Conservation (phyloP, 2,329 filamentous ascomycete genomes). For the Colletotrichum camelliae region DNA sequence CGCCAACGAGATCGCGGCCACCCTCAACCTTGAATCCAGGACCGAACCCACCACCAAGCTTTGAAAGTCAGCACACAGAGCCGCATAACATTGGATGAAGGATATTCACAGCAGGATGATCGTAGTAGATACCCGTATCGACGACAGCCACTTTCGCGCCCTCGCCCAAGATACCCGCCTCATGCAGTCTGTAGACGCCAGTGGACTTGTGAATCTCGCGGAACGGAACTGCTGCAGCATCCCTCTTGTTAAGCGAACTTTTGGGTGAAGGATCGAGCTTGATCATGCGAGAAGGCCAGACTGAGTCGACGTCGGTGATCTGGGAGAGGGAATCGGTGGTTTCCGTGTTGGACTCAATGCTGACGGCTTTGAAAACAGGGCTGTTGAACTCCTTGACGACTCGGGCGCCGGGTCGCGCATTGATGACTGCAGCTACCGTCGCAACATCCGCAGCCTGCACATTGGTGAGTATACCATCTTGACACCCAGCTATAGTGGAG, state of each 20-base stretch:
- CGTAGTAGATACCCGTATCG: conserved; percentile 10
- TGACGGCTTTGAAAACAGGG: not conserved
- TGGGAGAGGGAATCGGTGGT: not conserved
- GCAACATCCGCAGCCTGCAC: not conserved
- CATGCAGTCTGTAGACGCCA: conserved; percentile 42
- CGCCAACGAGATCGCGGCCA: conserved; percentile 3
- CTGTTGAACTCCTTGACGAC: not conserved
- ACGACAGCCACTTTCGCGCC: conserved; percentile 10
- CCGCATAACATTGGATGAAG: not conserved
- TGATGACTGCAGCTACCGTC: not conserved
- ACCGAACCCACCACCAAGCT: conserved; percentile 15
- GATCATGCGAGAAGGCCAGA: not conserved
- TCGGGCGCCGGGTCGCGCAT: not conserved
- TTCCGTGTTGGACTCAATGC: not conserved
- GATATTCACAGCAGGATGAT: not conserved
- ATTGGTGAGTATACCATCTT: not conserved
- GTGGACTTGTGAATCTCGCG: conserved; percentile 39
- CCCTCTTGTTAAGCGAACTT: not conserved
- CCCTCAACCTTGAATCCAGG: conserved; percentile 11
- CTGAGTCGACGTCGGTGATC: not conserved
- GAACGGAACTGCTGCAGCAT: not conserved
- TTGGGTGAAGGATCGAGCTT: not conserved
- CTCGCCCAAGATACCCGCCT: conserved; percentile 31
- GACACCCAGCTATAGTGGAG: not conserved
- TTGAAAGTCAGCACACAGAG: fast-evolving